Evolutionary conservation across 441 rosid genomes (phyloP).

Genomic region (Brassica balearica): DNA sequence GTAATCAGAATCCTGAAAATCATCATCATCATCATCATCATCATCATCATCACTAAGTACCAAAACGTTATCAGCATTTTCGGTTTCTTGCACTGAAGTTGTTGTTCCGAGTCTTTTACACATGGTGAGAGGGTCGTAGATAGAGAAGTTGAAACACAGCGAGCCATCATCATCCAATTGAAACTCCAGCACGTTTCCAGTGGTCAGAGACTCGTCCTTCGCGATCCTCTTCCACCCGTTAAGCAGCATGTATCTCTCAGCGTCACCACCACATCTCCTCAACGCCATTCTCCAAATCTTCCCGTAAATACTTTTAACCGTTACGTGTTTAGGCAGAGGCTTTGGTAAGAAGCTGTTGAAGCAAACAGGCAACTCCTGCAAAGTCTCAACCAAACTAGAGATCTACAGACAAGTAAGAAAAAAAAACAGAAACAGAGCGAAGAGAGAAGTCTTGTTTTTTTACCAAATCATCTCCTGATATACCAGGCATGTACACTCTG

Average conservation of each 20-base stretch:
- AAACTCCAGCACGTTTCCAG: constrained; percentile 29
- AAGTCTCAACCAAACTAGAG: constrained; percentile 7
- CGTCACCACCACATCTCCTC: constrained; percentile 19
- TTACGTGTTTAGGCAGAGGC: constrained; percentile 1
- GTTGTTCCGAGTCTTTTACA: constrained; percentile 16
- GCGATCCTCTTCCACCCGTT: constrained; percentile 40
- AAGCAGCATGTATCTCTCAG: constrained; percentile 26
- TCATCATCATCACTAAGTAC: background rate
- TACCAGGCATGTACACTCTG: constrained; percentile 21
- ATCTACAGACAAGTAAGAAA: background rate
- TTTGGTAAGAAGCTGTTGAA: constrained; percentile 17
- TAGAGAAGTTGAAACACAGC: constrained; percentile 23
- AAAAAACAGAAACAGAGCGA: constrained; percentile 6
- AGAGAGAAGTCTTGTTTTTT: constrained; percentile 9
- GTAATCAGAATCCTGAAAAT: background rate
- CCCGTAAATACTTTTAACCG: constrained; percentile 20
- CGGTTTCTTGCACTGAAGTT: background rate
- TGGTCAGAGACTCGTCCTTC: background rate
- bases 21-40: background rate
- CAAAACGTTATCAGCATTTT: background rate
- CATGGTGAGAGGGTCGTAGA: constrained; percentile 11
- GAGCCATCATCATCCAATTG: constrained; percentile 34
- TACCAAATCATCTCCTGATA: constrained; percentile 40
- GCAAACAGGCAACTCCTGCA: constrained; percentile 33
- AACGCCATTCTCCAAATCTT: constrained; percentile 19